Evolutionary conservation across 1,284 basidiomycete genomes (phyloP).

Genomic region (Earliella scabrosa): DNA sequence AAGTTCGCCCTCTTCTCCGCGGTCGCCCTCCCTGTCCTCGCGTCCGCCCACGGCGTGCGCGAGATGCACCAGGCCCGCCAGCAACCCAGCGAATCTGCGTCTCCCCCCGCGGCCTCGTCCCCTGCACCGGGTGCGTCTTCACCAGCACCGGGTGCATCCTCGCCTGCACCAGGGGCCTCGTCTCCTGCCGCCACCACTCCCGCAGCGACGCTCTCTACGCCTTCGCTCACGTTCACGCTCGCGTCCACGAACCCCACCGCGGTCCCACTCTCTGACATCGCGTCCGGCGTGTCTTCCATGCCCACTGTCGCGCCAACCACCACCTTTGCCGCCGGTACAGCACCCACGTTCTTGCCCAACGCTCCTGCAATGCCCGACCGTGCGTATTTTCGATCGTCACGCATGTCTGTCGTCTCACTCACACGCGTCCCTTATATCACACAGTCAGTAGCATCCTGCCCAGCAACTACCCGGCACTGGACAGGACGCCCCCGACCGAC

Average conservation of each 20-base stretch:
- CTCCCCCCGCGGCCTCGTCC: too few species aligned
- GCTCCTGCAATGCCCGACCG: conserved; percentile 58
- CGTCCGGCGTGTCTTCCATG: conserved; percentile 39
- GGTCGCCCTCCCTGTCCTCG: conserved; percentile 37
- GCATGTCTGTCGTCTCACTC: background rate
- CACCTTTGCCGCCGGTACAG: conserved; percentile 45
- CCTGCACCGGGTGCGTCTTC: too few species aligned
- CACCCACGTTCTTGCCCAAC: conserved; percentile 46
- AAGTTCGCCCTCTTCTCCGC: conserved; percentile 37
- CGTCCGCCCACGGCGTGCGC: conserved; percentile 32
- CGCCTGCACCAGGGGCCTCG: too few species aligned
- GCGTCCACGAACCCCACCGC: conserved; percentile 64
- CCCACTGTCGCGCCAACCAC: conserved; percentile 45
- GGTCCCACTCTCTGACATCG: conserved; percentile 53
- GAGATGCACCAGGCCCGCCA: conserved; percentile 33
- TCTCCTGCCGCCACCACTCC: conserved; percentile 13
- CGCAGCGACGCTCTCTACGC: conserved; percentile 17
- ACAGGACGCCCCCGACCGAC: conserved; percentile 68
- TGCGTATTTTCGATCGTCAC: conserved; percentile 29
- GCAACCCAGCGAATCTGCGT: conserved; percentile 32
- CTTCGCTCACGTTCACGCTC: conserved; percentile 43
- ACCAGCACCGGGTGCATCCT: too few species aligned
- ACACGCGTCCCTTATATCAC: background rate
- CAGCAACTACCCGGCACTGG: conserved; percentile 72
- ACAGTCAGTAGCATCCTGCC: conserved; percentile 47